Conservation (phyloP, 768 basidiomycete genomes). For the Hericium coralloides region DNA sequence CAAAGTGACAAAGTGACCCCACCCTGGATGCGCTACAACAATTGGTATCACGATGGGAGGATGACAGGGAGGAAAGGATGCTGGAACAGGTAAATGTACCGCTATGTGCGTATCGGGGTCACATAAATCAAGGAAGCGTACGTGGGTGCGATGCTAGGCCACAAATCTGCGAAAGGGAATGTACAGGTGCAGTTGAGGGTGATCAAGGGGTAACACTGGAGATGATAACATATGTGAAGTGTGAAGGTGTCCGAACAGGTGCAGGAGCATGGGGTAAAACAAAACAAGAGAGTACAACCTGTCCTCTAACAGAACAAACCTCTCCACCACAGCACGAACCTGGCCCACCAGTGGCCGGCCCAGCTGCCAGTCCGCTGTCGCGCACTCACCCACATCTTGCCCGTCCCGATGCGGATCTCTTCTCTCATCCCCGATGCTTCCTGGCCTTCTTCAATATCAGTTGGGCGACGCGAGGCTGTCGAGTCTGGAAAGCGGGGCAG, state of each 20-base stretch:
- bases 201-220: neutral
- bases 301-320: constrained; percentile 57
- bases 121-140: neutral
- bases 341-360: constrained; percentile 73
- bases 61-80: neutral
- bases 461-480: constrained; percentile 24
- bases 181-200: neutral
- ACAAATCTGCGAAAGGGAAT: neutral
- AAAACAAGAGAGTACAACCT: neutral
- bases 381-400: constrained; percentile 68
- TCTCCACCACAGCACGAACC: constrained; percentile 74
- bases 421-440: constrained; percentile 44
- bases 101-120: neutral
- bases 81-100: neutral
- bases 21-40: neutral
- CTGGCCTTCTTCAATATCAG: constrained; percentile 66
- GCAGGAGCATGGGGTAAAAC: neutral
- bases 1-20: neutral
- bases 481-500: constrained; percentile 59
- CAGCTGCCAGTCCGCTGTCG: constrained; percentile 54
- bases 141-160: neutral
- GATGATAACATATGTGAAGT: neutral
- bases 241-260: neutral
- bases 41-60: neutral
- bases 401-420: constrained; percentile 71